phyloP scores from a whole-genome alignment of 106 monocot species.

The Iris macrosiphon region DNA sequence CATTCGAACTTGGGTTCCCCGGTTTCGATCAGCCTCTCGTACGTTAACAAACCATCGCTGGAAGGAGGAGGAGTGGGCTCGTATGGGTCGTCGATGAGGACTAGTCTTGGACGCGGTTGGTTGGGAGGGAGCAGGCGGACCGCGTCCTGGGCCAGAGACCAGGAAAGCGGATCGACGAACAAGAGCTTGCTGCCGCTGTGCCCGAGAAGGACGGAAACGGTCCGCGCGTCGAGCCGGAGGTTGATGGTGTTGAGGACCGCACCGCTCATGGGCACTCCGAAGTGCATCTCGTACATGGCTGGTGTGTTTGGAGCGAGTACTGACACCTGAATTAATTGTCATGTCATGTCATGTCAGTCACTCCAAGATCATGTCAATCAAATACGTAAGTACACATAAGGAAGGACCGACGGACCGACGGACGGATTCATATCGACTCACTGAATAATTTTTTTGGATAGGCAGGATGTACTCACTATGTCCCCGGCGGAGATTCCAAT shows the following conservation, averaged over 20 bases:
- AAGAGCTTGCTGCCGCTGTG: constrained; percentile 63
- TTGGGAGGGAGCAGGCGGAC: constrained; percentile 29
- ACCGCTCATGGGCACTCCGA: constrained; percentile 76
- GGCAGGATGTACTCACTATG: too few species aligned
- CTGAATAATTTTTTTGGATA: too few species aligned
- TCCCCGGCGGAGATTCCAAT: constrained; percentile 1
- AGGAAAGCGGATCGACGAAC: constrained; percentile 47
- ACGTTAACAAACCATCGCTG: too few species aligned
- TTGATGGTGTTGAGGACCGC: constrained; percentile 71
- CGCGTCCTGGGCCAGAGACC: constrained; percentile 33
- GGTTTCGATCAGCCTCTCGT: constrained; percentile 30
- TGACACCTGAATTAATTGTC: constrained; percentile 50
- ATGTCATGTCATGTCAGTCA: too few species aligned
- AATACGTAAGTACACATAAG: too few species aligned
- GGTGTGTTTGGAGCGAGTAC: constrained; percentile 62
- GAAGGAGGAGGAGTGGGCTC: not conserved
- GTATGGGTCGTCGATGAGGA: constrained; percentile 27
- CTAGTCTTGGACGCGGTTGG: constrained; percentile 21
- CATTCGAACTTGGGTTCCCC: constrained; percentile 32
- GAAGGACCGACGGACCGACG: too few species aligned
- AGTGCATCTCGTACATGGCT: constrained; percentile 77
- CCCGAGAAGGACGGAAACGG: constrained; percentile 47
- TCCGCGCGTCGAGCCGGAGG: constrained; percentile 52
- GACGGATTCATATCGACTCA: too few species aligned
- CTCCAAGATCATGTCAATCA: too few species aligned